These are phyloP conservation scores for Sarocladium oryzae DNA, from an alignment of 2,329 filamentous ascomycete genomes.

Conservation along the genomic window DNA sequence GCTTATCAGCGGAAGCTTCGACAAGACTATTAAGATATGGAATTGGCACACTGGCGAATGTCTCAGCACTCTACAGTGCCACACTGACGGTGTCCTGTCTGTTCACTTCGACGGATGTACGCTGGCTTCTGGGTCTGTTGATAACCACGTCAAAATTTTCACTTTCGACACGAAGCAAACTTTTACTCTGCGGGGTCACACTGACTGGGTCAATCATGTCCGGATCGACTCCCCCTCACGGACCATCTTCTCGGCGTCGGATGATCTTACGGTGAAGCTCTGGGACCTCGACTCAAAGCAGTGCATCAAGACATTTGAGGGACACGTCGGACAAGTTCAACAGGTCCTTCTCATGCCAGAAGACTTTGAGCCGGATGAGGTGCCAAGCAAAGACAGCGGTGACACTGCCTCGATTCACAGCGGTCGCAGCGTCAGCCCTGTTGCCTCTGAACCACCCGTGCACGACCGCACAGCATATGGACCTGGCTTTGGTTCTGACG, in stretches of 20 bases:
- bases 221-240: conserved; percentile 75
- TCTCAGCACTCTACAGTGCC: conserved; percentile 72
- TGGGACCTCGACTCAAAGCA: conserved; percentile 86
- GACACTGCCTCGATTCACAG: conserved; percentile 49
- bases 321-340: conserved; percentile 92
- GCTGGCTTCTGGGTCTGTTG: conserved; percentile 82
- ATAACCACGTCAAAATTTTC: conserved; percentile 86
- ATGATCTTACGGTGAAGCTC: conserved; percentile 84
- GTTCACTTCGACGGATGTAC: conserved; percentile 82
- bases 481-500: conserved; percentile 53
- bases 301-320: conserved; percentile 72
- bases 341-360: conserved; percentile 78
- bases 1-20: conserved; percentile 83
- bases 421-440: conserved; percentile 37
- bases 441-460: conserved; percentile 23
- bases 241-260: conserved; percentile 86
- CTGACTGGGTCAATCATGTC: conserved; percentile 96
- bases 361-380: conserved; percentile 83
- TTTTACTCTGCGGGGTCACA: conserved; percentile 75
- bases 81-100: conserved; percentile 75
- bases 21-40: conserved; percentile 87
- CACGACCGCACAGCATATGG: conserved; percentile 52
- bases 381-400: conserved; percentile 38
- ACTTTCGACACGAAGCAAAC: conserved; percentile 81
- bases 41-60: conserved; percentile 91